phyloP scores from a whole-genome alignment of 108 stramenopile genomes.

The Cyclostephanos invisitatus region DNA sequence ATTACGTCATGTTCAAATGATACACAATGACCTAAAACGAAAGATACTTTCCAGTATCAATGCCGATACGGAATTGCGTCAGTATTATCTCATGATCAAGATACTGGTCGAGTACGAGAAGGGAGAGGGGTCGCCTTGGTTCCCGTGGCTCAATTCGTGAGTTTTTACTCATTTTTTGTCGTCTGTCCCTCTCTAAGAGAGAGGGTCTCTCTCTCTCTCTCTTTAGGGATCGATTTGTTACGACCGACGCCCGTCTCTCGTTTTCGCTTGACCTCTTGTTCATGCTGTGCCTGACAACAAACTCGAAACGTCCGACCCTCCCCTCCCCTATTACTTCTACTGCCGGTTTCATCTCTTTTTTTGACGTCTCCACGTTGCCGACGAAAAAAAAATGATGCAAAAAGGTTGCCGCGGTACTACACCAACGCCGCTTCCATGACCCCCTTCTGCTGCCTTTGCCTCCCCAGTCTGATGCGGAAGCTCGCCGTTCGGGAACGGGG shows the following conservation, averaged over 20 bases:
- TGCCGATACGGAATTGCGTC: slow-evolving; percentile 18
- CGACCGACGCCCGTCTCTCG: no score
- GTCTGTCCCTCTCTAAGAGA: no score
- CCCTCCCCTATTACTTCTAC: not conserved
- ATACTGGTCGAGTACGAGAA: slow-evolving; percentile 51
- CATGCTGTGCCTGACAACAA: no score
- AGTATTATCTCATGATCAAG: slow-evolving; percentile 40
- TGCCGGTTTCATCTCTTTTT: no score
- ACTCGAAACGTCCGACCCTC: no score
- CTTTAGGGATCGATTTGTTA: not conserved
- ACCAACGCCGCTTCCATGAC: slow-evolving; percentile 65
- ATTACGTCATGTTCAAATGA: no score
- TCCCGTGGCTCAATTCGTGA: slow-evolving; percentile 50
- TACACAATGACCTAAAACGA: not conserved
- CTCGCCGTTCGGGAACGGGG: slow-evolving; percentile 34
- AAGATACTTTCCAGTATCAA: slow-evolving; percentile 20
- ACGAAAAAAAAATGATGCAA: not conserved
- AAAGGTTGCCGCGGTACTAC: slow-evolving; percentile 50
- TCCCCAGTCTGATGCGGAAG: slow-evolving; percentile 29
- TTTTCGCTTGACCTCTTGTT: no score
- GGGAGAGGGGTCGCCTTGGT: slow-evolving; percentile 48
- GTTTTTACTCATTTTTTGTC: not conserved
- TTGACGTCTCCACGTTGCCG: no score
- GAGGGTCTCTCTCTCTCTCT: no score
- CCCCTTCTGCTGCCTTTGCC: slow-evolving; percentile 30